Base-by-base conservation (phyloP, 352 stramenopile species). In the Thraustochytrium striatum region DNA sequence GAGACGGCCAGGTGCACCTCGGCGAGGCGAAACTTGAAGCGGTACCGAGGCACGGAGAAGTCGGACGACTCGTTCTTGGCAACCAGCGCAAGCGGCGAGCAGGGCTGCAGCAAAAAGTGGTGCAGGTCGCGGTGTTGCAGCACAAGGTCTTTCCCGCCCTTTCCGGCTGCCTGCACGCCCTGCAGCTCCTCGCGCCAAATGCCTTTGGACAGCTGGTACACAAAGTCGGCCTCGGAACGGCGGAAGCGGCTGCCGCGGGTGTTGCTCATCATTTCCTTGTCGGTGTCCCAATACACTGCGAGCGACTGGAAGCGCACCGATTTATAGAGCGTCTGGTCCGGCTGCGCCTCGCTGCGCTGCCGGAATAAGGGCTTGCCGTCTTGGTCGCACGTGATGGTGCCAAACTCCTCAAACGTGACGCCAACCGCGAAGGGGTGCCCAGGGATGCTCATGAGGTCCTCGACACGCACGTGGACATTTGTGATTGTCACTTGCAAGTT, bases 41-140 rank as follows among this genome's bases (percentile, higher is more conserved):
- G 58, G 65, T 75, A 75, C 21, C 65, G 65, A 39, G 65, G 65
- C 36, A 61, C 38, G 16, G 39, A 35, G 32, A 75, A 75, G 30
- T 75, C 65, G 30, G 65, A 75, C n/a, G 65, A 75, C 30, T 75
- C 65, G 2, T 75, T 75, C 36, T 75, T 75, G 0, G 65, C 65
- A 1, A 75, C 52, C 5, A 75, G 35, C 44, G 52, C 50, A 5
- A 32, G 52, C 30, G 65, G 65, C 8, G 65, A 75, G 44, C 44
- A 75, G 3, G 65, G 65, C 3, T 38, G 65, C 44, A 75, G 50
- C 32, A 75, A 30, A 25, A 75, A 75, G 25, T 75, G 65, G 25
- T 75, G 65, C 43, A 75, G 11, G 1, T 75, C 25, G 19, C 65
- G 65, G 50, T 50, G 61, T 25, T 61, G 32, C 25, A 75, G 44